Evolutionary conservation across 2,329 filamentous ascomycete genomes (phyloP).

Genomic region (Annulohypoxylon truncatum): DNA sequence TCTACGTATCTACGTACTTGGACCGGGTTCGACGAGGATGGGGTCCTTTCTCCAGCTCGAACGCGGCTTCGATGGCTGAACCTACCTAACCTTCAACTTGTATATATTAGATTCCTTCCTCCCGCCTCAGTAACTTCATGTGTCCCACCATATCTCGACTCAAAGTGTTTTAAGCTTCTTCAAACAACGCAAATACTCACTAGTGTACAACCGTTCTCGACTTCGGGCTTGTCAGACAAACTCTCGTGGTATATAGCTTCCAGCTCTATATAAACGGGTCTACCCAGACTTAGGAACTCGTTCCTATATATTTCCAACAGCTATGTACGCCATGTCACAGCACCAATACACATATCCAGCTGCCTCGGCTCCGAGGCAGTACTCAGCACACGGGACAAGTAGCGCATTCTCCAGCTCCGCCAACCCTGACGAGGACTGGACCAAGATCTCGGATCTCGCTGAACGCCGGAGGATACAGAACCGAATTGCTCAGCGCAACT

Average conservation of each 20-base stretch:
- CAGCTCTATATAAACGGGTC: slow-evolving; percentile 16
- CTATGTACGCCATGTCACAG: slow-evolving; percentile 59
- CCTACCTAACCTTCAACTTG: slow-evolving; percentile 24
- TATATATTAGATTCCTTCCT: slow-evolving; percentile 47
- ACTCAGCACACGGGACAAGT: slow-evolving; percentile 81
- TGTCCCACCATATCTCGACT: slow-evolving; percentile 43
- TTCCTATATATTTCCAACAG: slow-evolving; percentile 17
- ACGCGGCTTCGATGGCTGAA: slow-evolving; percentile 39
- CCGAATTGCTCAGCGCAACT: slow-evolving; percentile 96
- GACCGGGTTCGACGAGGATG: slow-evolving; percentile 19
- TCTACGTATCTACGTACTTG: slow-evolving; percentile 16
- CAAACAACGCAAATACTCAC: neutral
- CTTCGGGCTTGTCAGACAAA: slow-evolving; percentile 7
- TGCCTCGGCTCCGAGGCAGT: slow-evolving; percentile 68
- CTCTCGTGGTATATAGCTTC: neutral
- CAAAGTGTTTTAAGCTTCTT: slow-evolving; percentile 23
- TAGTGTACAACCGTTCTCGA: neutral
- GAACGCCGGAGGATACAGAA: slow-evolving; percentile 96
- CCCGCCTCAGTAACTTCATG: slow-evolving; percentile 30
- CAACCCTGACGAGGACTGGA: slow-evolving; percentile 98
- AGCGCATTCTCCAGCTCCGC: slow-evolving; percentile 95
- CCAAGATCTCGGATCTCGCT: slow-evolving; percentile 96
- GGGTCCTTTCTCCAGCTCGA: slow-evolving; percentile 30
- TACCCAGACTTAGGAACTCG: neutral
- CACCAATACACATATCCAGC: slow-evolving; percentile 57